A percentile compares a stretch with the other conserved stretches of the same genome.
Conservation (phyloP, 2,329 filamentous ascomycete genomes). For the Monilinia polystroma region DNA sequence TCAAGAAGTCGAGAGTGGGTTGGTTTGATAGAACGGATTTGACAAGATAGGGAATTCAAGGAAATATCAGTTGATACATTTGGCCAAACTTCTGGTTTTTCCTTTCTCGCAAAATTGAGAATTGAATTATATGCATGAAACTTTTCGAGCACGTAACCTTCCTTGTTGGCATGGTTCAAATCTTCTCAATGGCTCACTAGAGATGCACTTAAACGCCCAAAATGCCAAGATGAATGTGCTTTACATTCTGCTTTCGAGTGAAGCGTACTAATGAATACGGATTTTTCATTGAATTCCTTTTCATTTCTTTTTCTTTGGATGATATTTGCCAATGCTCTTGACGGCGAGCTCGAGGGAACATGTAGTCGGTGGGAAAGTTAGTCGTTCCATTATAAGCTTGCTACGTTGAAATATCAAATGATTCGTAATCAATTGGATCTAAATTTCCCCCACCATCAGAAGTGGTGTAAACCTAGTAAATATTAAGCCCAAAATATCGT, state of each 20-base stretch:
- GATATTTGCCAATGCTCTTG: not conserved
- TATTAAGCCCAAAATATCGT: not conserved
- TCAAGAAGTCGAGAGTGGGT: not conserved
- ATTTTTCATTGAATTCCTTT: too few species aligned
- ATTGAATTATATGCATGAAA: not conserved
- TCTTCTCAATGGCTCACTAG: not conserved
- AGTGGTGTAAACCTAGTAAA: not conserved
- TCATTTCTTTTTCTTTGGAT: not conserved
- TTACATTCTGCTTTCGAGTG: not conserved
- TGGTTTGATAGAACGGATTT: constrained; percentile 15
- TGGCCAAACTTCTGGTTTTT: not conserved
- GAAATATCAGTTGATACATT: not conserved
- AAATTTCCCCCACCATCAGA: not conserved
- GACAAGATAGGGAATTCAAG: not conserved
- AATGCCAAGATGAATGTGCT: not conserved
- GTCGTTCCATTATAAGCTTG: not conserved
- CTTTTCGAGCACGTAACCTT: too few species aligned
- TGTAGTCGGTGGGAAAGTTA: too few species aligned
- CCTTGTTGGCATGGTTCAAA: not conserved
- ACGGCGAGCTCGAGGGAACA: not conserved
- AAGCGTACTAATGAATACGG: not conserved
- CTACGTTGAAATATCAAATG: not conserved
- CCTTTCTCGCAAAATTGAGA: not conserved
- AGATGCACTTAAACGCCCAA: not conserved
- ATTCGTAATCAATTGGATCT: constrained; percentile 4